Evolutionary conservation across 2,329 filamentous ascomycete species (phyloP).

Genomic region (Talaromyces islandicus): DNA sequence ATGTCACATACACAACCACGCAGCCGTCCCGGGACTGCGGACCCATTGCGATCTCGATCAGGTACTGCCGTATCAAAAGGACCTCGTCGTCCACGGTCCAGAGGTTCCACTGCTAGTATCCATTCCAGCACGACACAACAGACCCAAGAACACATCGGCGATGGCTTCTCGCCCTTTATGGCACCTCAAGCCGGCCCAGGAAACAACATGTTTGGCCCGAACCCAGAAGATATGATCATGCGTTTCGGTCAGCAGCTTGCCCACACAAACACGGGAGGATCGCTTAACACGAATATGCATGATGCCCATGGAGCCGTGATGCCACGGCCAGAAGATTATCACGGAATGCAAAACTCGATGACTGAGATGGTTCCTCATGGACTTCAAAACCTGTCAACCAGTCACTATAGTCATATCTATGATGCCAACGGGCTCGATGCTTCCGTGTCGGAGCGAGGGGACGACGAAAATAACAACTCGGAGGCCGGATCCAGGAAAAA

Average conservation of each 20-base stretch:
- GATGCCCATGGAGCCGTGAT: constrained; percentile 30
- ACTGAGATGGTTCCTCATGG: constrained; percentile 28
- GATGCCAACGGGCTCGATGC: constrained; percentile 35
- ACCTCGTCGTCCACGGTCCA: constrained; percentile 37
- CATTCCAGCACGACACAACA: constrained; percentile 43
- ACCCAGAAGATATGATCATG: constrained; percentile 42
- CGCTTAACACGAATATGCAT: constrained; percentile 33
- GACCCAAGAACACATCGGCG: constrained; percentile 34
- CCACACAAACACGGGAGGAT: constrained; percentile 29
- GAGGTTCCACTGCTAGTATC: constrained; percentile 43
- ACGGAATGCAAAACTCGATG: constrained; percentile 28
- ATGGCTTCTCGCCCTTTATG: constrained; percentile 35
- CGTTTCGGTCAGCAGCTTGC: constrained; percentile 39
- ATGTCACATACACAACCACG: constrained; percentile 33
- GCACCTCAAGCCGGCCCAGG: constrained; percentile 26
- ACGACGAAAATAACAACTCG: constrained; percentile 38
- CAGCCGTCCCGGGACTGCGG: constrained; percentile 36
- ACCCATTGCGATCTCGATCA: constrained; percentile 36
- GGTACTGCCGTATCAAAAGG: constrained; percentile 34
- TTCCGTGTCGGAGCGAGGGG: constrained; percentile 33
- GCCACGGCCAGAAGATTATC: constrained; percentile 33
- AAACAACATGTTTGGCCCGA: constrained; percentile 32
- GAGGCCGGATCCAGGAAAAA: constrained; percentile 40
- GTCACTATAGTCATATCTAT: constrained; percentile 35
- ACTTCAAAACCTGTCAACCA: constrained; percentile 24